Evolutionary conservation across 2,329 filamentous ascomycete species (phyloP), one percentile per base, ranked within the genome.

Genomic region (Cadophora gregata): DNA sequence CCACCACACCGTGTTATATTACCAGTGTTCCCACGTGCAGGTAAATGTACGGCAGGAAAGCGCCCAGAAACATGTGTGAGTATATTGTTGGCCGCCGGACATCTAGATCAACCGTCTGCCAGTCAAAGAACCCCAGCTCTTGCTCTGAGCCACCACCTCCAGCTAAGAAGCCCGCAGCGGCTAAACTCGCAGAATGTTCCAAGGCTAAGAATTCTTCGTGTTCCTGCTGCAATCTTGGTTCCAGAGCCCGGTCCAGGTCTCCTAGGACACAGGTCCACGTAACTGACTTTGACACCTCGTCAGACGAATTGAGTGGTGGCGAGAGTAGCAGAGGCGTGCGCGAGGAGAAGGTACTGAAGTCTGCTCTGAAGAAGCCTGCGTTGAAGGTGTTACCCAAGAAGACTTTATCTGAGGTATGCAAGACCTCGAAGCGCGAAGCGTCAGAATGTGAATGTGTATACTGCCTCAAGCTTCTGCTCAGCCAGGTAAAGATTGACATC

Each of bases 31-130:
- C 24, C 8, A 56, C 38, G 38, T 19, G 14, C 31, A 29, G 24
- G 27, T 61, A 61, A 50, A 63, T 63, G 61, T 63, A 45, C 38
- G 33, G 48, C 50, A 33, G 61, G 27, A 16, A 47, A 19, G 24
- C 45, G 19, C 61, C 61, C 9, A 55, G 61, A 33, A 33, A 47
- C 47, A 56, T 63, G 61, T 63, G 50, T 63, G 61, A 63, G 48
- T 63, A 63, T 31, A 55, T 63, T 27, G 61, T 63, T 8, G 61
- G 61, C 27, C 61, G 36, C 21, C 61, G 61, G 4, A 51, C 56
- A 12, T 36, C 61, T 10, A 51, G 36, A 47, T 21, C 50, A 47
- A 38, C 24, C 31, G n/a, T 24, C 27, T 50, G 61, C 24, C 36
- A 25, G n/a, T n/a, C n/a, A 21, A 33, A 16, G 9, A 21, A 14